Evolutionary conservation across 1,284 basidiomycete genomes (phyloP), one percentile per base, ranked within the genome.

Genomic region (Cutaneotrichosporon sp.): DNA sequence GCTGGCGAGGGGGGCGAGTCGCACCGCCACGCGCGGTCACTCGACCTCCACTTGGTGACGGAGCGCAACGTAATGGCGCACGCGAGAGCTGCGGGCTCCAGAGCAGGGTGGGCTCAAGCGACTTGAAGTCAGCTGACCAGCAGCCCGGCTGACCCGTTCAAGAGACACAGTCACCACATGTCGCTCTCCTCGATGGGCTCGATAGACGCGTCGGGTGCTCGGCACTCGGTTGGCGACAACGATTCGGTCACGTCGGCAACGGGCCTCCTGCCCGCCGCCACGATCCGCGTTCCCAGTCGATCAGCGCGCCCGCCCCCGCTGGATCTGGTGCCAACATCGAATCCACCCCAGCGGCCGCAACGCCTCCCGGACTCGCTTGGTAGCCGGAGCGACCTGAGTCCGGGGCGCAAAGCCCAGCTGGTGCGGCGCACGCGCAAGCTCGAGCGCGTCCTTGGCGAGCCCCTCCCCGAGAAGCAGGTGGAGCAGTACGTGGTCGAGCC

Each of bases 351-450:
- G 22, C 45, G 11, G 22, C 22, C 13, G 45, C 16, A 14, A 4
- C 22, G 22, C 22, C 1, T 46, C 14, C 22, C 22, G 5, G 11
- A 9, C 5, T 46, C 45, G 45, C 45, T 46, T 3, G 45, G 45
- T 8, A 46, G 10, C 7, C 43, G 51, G 3, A 90, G 90, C 73
- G 80, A 83, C 60, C 85, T 92, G 42, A 81, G 83, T 61, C 79
- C 87, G 11, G 82, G 34, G 10, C 51, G 84, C 24, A 87, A 90
- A 24, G 84, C 87, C 0, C 87, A 89, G 45, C 85, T 89, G 56
- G 80, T 92, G 25, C 83, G 86, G 55, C 87, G 87, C 66, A 85
- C 87, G 33, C 85, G 87, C 69, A 93, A 93, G 77, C 83, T 93
- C 45, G 85, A 89, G 27, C 87, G 88, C 68, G 78, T 92, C 20